Conservation (phyloP, 2,329 filamentous ascomycete genomes). For the Macrophomina pseudophaseolina region DNA sequence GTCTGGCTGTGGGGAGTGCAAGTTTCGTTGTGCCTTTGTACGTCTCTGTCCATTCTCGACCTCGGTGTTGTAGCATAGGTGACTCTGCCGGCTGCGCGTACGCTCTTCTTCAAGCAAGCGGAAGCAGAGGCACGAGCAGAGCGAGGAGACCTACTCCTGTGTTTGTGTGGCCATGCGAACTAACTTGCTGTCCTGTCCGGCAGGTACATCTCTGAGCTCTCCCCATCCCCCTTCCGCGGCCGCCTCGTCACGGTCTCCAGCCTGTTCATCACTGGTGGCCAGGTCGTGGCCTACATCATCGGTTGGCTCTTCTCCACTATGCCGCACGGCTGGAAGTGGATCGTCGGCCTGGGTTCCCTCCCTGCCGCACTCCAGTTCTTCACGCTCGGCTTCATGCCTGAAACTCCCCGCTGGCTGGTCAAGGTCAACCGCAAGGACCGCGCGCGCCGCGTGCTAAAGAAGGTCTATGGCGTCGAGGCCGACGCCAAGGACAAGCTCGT, state of each 20-base stretch:
- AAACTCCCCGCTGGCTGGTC: constrained; percentile 88
- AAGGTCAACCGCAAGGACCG: constrained; percentile 65
- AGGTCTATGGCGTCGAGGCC: constrained; percentile 60
- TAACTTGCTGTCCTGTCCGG: not conserved
- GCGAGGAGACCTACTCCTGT: not conserved
- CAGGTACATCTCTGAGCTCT: constrained; percentile 80
- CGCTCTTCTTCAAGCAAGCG: not conserved
- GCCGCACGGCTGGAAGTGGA: constrained; percentile 81
- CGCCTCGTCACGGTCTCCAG: constrained; percentile 80
- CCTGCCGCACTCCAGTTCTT: constrained; percentile 75
- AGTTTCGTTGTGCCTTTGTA: constrained; percentile 41
- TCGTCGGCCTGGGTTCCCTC: constrained; percentile 82
- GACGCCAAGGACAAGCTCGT: constrained; percentile 49
- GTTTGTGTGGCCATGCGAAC: not conserved
- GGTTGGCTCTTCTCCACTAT: constrained; percentile 73
- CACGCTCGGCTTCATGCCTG: constrained; percentile 76
- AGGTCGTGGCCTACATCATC: constrained; percentile 70
- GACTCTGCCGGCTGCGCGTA: not conserved
- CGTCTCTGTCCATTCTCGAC: constrained; percentile 9
- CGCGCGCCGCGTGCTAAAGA: constrained; percentile 68
- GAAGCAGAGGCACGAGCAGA: not conserved
- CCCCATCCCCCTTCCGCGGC: constrained; percentile 76
- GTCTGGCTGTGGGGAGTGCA: constrained; percentile 39
- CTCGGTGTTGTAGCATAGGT: not conserved
- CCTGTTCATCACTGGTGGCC: constrained; percentile 84